These are phyloP conservation scores for Sambucus nigra DNA, from an alignment of 129 eudicot genomes.

Conservation along the genomic window DNA sequence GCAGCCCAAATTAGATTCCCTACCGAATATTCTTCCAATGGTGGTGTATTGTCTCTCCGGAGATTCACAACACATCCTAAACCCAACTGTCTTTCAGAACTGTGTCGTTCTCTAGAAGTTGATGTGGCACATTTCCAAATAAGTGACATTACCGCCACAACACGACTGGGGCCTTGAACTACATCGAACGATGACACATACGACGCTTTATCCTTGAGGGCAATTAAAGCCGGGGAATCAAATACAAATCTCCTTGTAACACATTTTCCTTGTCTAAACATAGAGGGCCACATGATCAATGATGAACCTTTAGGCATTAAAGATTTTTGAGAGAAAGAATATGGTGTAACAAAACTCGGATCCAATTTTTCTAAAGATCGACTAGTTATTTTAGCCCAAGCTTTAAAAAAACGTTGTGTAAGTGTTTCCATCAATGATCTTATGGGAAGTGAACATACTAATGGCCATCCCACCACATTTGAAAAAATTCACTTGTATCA, in stretches of 20 bases:
- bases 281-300: neutral
- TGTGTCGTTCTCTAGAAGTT: neutral
- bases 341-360: conserved; percentile 5
- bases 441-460: neutral
- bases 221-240: neutral
- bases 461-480: conserved; percentile 9
- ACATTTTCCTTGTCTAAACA: neutral
- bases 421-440: neutral
- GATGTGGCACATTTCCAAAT: conserved; percentile 15
- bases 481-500: conserved; percentile 5
- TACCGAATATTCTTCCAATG: conserved; percentile 1
- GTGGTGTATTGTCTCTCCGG: conserved; percentile 1
- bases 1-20: conserved; percentile 14
- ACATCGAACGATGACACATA: no score
- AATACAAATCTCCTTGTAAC: conserved; percentile 17
- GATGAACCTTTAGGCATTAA: neutral
- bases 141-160: conserved; percentile 5
- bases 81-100: neutral
- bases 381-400: neutral
- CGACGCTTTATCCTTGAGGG: no score
- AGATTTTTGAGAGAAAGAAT: conserved; percentile 13
- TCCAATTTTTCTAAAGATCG: neutral
- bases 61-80: conserved; percentile 11
- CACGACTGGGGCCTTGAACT: conserved; percentile 3
- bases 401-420: neutral